Evolutionary conservation across 176 grass and related monocot species (phyloP), one percentile per base, ranked within the genome.

Genomic region (Guadua angustifolia): DNA sequence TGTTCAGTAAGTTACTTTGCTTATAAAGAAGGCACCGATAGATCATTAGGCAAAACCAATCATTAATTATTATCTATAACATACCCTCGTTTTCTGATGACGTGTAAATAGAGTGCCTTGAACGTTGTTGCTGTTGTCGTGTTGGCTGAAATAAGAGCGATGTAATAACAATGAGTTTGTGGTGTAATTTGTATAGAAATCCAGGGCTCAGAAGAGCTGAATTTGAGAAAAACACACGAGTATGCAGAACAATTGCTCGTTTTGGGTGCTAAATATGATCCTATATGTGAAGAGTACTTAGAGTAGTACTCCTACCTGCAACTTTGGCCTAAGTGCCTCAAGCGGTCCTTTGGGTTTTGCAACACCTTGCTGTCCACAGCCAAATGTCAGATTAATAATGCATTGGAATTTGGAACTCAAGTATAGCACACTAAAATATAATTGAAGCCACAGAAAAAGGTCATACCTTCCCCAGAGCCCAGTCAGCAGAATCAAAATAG

Each of bases 401-500:
- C 21, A 33, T 25, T 45, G 18, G 22, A 35, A 46, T 62, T 18
- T 32, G 32, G 46, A 58, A 45, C 14, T 43, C 5, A 45, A 15
- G 6, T 61, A 66, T 55, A 65, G 46, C n/a, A 43, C 47, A 16
- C 32, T 39, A 69, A 13, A 71, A 44, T 22, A 45, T 38, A 70
- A 42, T 0, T 60, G 62, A 74, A 65, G 65, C 18, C 53, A 83
- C 18, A 78, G 4, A 52, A 75, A 51, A 36, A n/a, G 38, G 58
- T 24, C 14, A 43, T 90, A 97, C 94, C 89, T 97, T 97, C 82
- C 94, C 94, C 70, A 97, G 77, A 88, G 91, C 91, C 94, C 94
- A 97, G 76, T 97, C 94, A 64, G 94, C 94, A 84, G 94, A 97
- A 88, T 97, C 94, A 70, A 97, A 97, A 69, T 94, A 97, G 33